These are phyloP conservation scores for Fraxinus sp. DNA, from an alignment of 305 asterid genomes.

Conservation along the genomic window DNA sequence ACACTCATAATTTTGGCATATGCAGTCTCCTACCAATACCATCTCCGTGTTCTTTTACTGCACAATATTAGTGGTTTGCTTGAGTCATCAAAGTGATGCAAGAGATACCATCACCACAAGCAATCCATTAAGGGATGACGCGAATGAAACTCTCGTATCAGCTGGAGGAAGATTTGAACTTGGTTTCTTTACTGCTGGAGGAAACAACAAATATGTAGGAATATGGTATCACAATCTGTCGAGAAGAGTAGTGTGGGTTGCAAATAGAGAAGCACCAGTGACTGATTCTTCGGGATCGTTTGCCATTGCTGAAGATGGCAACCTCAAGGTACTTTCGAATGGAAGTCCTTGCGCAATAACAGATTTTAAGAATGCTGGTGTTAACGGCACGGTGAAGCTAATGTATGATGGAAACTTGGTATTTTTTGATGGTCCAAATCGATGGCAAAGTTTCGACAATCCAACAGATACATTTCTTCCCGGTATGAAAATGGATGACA, in stretches of 20 bases:
- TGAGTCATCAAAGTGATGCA: background rate
- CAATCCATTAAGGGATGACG: slow-evolving; percentile 6
- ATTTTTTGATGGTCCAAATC: slow-evolving; percentile 5
- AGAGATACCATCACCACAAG: slow-evolving; percentile 17
- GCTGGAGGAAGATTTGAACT: slow-evolving; percentile 4
- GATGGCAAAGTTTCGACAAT: slow-evolving; percentile 31
- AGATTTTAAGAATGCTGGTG: background rate
- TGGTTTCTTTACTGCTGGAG: slow-evolving; percentile 11
- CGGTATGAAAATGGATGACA: slow-evolving; percentile 41
- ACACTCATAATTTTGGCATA: background rate
- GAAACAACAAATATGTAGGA: slow-evolving; percentile 27
- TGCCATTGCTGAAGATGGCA: slow-evolving; percentile 33
- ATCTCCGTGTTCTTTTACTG: background rate
- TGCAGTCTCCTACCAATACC: background rate
- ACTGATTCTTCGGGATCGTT: background rate
- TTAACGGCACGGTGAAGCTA: slow-evolving; percentile 29
- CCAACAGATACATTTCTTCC: slow-evolving; percentile 40
- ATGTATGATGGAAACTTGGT: slow-evolving; percentile 30
- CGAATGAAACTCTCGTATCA: slow-evolving; percentile 30
- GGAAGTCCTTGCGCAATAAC: background rate
- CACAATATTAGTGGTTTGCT: background rate
- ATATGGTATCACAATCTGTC: slow-evolving; percentile 35
- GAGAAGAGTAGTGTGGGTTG: slow-evolving; percentile 38
- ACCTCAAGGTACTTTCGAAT: slow-evolving; percentile 8
- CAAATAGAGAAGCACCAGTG: slow-evolving; percentile 18